A percentile compares a stretch with the other conserved stretches of the same genome.
Evolutionary conservation across 1,284 basidiomycete species (phyloP).

Genomic region (Trametes pubescens): DNA sequence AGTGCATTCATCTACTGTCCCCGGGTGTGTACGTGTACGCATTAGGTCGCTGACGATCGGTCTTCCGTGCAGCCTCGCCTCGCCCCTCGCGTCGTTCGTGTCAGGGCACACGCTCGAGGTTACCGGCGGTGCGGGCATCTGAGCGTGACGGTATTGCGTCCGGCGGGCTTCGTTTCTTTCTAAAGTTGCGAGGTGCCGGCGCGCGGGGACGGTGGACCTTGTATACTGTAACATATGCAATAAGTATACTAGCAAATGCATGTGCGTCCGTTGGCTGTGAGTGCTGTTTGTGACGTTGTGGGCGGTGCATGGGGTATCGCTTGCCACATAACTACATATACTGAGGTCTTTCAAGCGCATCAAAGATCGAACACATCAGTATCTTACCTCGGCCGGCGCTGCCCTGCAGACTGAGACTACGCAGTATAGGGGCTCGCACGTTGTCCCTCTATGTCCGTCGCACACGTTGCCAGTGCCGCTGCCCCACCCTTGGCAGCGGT

Average conservation of each 20-base stretch:
- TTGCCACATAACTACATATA: too few species aligned
- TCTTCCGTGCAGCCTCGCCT: constrained; percentile 61
- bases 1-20: constrained; percentile 40
- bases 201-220: constrained; percentile 10
- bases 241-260: constrained; percentile 2
- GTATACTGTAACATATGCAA: constrained; percentile 19
- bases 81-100: constrained; percentile 82
- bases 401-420: too few species aligned
- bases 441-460: too few species aligned
- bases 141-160: constrained; percentile 32
- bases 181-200: background rate
- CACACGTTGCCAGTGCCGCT: too few species aligned
- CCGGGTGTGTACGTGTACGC: background rate
- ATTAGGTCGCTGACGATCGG: constrained; percentile 14
- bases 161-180: background rate
- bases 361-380: too few species aligned
- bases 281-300: too few species aligned
- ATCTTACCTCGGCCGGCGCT: too few species aligned
- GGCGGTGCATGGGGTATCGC: too few species aligned
- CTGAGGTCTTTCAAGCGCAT: too few species aligned
- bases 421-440: too few species aligned
- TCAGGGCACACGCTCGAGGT: constrained; percentile 86
- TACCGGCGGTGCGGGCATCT: constrained; percentile 80
- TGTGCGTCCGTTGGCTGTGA: too few species aligned
- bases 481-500: too few species aligned